Conservation (phyloP, 1,284 basidiomycete species). For the Pulveroboletus sp. region DNA sequence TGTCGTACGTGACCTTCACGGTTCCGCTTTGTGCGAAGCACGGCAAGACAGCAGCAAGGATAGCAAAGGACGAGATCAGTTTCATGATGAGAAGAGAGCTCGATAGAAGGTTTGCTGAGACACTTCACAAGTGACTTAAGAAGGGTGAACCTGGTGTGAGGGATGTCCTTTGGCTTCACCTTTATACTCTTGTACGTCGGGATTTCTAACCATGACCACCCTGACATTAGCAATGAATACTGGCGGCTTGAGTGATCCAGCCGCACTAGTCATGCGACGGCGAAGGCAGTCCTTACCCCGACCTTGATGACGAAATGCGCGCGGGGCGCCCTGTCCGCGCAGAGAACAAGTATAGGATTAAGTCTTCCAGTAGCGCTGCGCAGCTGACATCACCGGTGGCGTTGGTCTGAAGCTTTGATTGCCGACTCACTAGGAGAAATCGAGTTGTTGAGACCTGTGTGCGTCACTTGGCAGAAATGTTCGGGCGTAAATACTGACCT, state of each 20-base stretch:
- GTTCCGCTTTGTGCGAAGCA: slow-evolving; percentile 9
- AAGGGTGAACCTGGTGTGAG: background rate
- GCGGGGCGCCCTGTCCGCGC: slow-evolving; percentile 5
- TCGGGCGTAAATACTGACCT: too few relatives aligned
- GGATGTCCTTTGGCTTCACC: background rate
- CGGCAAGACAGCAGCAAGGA: slow-evolving; percentile 31
- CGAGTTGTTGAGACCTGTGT: background rate
- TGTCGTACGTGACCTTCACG: slow-evolving; percentile 42
- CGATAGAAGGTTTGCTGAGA: background rate
- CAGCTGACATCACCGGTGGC: background rate
- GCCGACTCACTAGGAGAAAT: background rate
- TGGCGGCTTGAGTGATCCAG: background rate
- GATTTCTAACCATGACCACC: background rate
- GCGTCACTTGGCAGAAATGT: background rate
- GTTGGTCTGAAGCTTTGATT: background rate
- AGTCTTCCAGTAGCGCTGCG: background rate
- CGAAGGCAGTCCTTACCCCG: background rate
- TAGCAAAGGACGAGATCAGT: slow-evolving; percentile 19
- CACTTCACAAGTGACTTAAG: background rate
- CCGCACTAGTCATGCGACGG: background rate
- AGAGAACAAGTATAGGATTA: background rate
- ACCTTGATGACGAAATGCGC: background rate
- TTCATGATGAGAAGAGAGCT: slow-evolving; percentile 31
- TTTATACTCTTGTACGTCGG: background rate
- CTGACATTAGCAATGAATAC: background rate